Conservation (phyloP, 495 filamentous ascomycete genomes). For the Lophium mytilinum region DNA sequence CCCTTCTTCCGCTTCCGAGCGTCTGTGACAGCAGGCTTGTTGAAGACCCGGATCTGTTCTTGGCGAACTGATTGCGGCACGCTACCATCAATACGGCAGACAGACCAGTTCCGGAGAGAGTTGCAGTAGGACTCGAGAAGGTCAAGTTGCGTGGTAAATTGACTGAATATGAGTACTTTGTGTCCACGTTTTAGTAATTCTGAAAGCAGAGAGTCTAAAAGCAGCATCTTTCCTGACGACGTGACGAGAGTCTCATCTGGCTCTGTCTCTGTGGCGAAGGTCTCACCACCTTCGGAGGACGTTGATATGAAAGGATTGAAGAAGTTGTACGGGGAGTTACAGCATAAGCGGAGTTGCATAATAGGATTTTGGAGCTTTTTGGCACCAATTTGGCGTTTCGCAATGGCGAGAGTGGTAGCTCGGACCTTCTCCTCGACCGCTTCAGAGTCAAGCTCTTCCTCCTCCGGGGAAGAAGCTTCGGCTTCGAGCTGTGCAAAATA, state of each 20-base stretch:
- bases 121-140: conserved; percentile 80
- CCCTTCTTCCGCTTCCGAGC: neutral
- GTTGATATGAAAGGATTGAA: conserved; percentile 68
- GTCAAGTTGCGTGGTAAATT: conserved; percentile 91
- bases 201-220: conserved; percentile 79
- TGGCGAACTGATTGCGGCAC: conserved; percentile 74
- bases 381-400: conserved; percentile 73
- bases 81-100: conserved; percentile 88
- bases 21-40: conserved; percentile 35
- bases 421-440: conserved; percentile 59
- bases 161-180: conserved; percentile 92
- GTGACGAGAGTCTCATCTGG: conserved; percentile 72
- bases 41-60: conserved; percentile 79
- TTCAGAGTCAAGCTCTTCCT: conserved; percentile 39
- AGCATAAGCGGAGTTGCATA: conserved; percentile 85
- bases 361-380: conserved; percentile 95
- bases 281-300: conserved; percentile 33
- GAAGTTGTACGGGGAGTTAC: conserved; percentile 93
- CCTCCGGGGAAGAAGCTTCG: conserved; percentile 27
- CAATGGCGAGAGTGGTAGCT: conserved; percentile 65
- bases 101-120: conserved; percentile 61
- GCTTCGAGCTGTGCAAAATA: conserved; percentile 54
- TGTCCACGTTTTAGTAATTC: conserved; percentile 66
- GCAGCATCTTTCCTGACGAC: conserved; percentile 87
- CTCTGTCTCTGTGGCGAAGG: conserved; percentile 35